Percentiles rank a stretch among this genome's conserved stretches.
These are phyloP conservation scores for Quercus cerris DNA, from an alignment of 306 rosid species.

Conservation along the genomic window DNA sequence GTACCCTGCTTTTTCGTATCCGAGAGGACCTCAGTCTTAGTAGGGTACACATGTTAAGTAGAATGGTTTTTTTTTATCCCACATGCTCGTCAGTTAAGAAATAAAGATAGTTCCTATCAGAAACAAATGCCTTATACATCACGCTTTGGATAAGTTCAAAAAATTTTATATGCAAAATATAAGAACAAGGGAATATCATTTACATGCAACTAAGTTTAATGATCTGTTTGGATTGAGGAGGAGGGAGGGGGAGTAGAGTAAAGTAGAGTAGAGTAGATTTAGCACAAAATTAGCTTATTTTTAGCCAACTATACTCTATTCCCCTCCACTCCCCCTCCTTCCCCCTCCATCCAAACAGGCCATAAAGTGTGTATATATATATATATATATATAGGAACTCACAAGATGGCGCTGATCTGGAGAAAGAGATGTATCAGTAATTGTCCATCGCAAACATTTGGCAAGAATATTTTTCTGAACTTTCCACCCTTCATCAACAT, in stretches of 20 bases:
- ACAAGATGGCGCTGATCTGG: conserved; percentile 79
- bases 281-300: no score
- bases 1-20: no score
- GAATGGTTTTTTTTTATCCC: neutral
- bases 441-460: conserved; percentile 80
- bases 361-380: no score
- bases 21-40: neutral
- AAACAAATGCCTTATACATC: neutral
- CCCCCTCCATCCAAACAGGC: no score
- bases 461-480: conserved; percentile 78
- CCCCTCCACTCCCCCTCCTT: no score
- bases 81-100: neutral
- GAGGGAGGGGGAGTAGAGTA: no score
- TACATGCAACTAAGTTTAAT: neutral
- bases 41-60: neutral
- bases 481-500: conserved; percentile 87
- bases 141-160: neutral
- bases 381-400: conserved; percentile 26
- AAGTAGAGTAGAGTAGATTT: no score
- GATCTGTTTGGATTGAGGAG: no score
- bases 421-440: conserved; percentile 92
- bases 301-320: no score
- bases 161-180: neutral
- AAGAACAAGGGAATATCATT: neutral
- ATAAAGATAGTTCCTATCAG: neutral